These are phyloP conservation scores for Medicago truncatula DNA, from an alignment of 306 rosid species.

Conservation along the genomic window DNA sequence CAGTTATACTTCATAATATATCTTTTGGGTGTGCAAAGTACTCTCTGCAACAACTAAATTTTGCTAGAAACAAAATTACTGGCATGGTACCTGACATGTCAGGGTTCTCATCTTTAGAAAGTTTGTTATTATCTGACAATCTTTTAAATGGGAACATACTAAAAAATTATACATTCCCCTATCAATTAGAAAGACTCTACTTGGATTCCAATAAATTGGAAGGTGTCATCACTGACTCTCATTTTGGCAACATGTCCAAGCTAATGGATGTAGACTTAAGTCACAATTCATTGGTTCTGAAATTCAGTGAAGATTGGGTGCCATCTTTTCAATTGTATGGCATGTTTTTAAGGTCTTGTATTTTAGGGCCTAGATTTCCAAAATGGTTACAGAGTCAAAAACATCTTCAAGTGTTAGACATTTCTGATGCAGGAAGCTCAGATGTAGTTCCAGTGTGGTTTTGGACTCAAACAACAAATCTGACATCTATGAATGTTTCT, in stretches of 20 bases:
- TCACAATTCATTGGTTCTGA: background rate
- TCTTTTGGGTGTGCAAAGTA: slow-evolving; percentile 3
- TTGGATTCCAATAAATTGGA: background rate
- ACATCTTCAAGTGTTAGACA: background rate
- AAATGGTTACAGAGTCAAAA: slow-evolving; percentile 25
- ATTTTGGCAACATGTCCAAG: slow-evolving; percentile 13
- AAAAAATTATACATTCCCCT: background rate
- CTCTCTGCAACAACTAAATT: background rate
- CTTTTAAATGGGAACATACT: background rate
- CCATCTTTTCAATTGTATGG: background rate
- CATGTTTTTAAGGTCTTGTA: background rate
- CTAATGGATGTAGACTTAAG: background rate
- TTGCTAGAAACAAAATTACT: background rate
- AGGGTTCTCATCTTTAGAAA: background rate
- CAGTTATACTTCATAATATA: background rate
- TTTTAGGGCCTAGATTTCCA: slow-evolving; percentile 27
- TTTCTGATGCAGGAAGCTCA: background rate
- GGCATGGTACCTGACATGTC: slow-evolving; percentile 33
- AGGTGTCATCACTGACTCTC: slow-evolving; percentile 26
- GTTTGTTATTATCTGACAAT: background rate
- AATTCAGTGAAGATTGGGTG: background rate
- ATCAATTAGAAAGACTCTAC: background rate
- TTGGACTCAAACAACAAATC: background rate
- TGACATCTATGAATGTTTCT: background rate
- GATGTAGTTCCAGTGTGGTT: slow-evolving; percentile 14